Evolutionary conservation across 345 rosid genomes (phyloP), one percentile per base, ranked within the genome.

Genomic region (Kandelia obovata): DNA sequence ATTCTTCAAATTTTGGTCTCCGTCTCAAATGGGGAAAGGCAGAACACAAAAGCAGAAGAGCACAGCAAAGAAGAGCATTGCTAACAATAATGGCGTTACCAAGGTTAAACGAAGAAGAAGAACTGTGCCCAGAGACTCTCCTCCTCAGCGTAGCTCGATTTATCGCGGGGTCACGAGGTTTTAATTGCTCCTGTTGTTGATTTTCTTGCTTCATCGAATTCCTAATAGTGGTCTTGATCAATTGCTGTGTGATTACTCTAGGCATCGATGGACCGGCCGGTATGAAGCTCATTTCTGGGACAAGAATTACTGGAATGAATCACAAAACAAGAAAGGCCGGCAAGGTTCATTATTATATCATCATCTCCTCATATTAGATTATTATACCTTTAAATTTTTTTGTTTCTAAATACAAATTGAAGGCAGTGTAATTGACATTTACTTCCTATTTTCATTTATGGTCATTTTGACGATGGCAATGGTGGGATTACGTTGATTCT

Each of bases 111-210:
- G 97, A 57, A 94, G 88, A 3, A 83, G 98, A 76, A 78, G 89
- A 73, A 88, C 89, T 35, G 88, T 88, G 9, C 94, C 92, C 0
- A 83, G 96, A 78, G 96, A 89, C 67, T 83, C 92, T 58, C 98
- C 97, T 64, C 95, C 97, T 43, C 90, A 83, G 68, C 91, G 98
- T 31, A 93, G 97, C 85, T 93, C 96, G 2, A 81, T 84, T 39
- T 86, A 91, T 68, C 84, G 95, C 26, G 98, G 98, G 5, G 97
- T 94, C 62, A 94, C 98, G 3, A 93, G 94, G 98, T 82, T 23
- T 8, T 55, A 30, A 55, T 43, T 13, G 49, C 17, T 17, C 49
- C 16, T 13, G 17, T 43, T 43, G 5, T 15, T 13, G 4, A 11
- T 43, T 39, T 43, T 43, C 49, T 43, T 43, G 49, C 49, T 43